Base-by-base conservation (phyloP, 192 early-diverging fungal species). In the Backusella mclennaniae region DNA sequence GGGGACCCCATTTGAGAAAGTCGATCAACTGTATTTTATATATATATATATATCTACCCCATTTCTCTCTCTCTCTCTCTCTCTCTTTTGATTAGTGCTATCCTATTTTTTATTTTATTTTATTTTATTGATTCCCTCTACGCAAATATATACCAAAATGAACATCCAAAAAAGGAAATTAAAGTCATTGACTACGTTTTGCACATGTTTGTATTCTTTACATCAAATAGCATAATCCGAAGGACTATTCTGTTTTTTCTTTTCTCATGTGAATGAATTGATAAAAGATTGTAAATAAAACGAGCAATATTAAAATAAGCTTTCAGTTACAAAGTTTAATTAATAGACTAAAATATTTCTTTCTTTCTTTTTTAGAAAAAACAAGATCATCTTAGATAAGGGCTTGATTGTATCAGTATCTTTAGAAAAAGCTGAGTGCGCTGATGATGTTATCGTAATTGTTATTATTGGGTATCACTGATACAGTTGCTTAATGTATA, bases 121-220 rank as follows among this genome's bases (percentile, higher is more conserved):
- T 35, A 26, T 6, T 17, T 35, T 68, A n/a, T 36, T 36, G 17
- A 68, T 68, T 68, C 35, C 67, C 35, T 68, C n/a, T 68, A 49
- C 19, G 1, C 19, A 29, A 33, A 56, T 63, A 63, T 63, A 63
- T 63, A 63, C 56, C 56, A 63, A 63, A 53, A 63, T 12, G 56
- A 63, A 63, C 4, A 29, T 63, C 56, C 56, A 26, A 63, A 63
- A 63, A 63, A 63, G 56, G 56, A 63, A 63, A 63, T 63, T 63
- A 29, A 29, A 29, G 56, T 63, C 56, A 63, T 23, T 63, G 56
- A 29, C 23, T 63, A 29, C 23, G 7, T 63, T 63, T 14, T 29
- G n/a, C 12, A 29, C 26, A 23, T 63, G 9, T 56, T 63, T 29
- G 1, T 63, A 29, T 29, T 63, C 26, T 63, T 12, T 11, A 59